These are phyloP conservation scores for Xylaria grammica DNA, from an alignment of 495 filamentous ascomycete genomes.

Conservation along the genomic window DNA sequence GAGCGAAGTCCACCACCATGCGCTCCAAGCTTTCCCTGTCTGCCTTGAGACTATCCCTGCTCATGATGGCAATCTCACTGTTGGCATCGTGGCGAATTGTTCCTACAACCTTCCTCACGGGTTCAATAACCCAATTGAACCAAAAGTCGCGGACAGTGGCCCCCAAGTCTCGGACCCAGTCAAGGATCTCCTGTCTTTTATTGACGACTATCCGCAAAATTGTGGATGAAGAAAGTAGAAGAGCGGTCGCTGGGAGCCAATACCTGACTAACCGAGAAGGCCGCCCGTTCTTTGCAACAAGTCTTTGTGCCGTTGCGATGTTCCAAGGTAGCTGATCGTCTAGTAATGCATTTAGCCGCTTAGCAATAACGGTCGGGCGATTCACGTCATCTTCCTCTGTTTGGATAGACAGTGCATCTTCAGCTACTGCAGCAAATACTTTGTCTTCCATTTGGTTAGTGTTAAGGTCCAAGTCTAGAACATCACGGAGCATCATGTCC, in stretches of 20 bases:
- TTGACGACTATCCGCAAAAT: constrained; percentile 76
- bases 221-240: constrained; percentile 79
- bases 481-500: constrained; percentile 73
- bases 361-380: constrained; percentile 64
- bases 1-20: constrained; percentile 95
- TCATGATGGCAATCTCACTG: constrained; percentile 95
- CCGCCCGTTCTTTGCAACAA: constrained; percentile 68
- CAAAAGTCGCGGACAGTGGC: constrained; percentile 85
- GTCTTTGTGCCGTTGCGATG: constrained; percentile 47
- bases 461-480: constrained; percentile 56
- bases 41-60: constrained; percentile 82
- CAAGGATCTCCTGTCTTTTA: constrained; percentile 70
- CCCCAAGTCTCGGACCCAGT: constrained; percentile 78
- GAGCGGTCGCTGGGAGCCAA: constrained; percentile 74
- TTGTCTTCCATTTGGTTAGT: constrained; percentile 76
- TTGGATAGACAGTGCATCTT: constrained; percentile 59
- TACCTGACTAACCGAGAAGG: constrained; percentile 81
- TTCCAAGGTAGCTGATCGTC: constrained; percentile 65
- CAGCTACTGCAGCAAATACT: constrained; percentile 67
- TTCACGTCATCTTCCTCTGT: constrained; percentile 41
- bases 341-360: constrained; percentile 70
- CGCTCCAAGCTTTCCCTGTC: constrained; percentile 91
- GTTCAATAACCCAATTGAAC: constrained; percentile 92
- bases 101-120: constrained; percentile 77
- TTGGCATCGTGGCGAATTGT: constrained; percentile 91